Base-by-base conservation (phyloP, 805 yeast genomes). In the Kluyveromyces siamensis region DNA sequence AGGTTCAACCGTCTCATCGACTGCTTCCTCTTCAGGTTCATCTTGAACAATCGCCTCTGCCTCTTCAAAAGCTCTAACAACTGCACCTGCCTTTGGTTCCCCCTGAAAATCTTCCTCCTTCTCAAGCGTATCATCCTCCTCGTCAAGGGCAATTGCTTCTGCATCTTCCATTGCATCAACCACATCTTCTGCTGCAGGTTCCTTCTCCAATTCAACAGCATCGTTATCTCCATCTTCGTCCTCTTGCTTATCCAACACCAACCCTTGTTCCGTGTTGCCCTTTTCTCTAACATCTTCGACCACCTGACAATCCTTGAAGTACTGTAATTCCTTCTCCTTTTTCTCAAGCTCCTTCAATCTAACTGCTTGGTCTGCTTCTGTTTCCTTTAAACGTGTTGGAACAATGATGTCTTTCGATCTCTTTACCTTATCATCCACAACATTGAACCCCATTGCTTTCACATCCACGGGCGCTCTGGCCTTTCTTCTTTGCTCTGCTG, bases 331-430 rank as follows among this genome's bases (percentile, higher is more conserved):
- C 13, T 48, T 47, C 52, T 63, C 67, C 48, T 55, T 59, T 37
- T 40, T 40, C 42, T 52, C 54, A 44, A 64, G 40, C 38, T 57
- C 57, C 17, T 44, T 48, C 40, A 65, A 47, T 16, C 50, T 30
- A 35, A 44, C 43, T 16, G 45, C 48, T 48, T 65, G 69, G 45
- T 60, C 59, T 33, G 40, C 48, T 53, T 63, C 67, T 46, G 56
- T 62, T 16, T 59, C 54, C 19, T 52, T 50, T 41, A 65, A 45
- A 44, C 58, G 56, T 11, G 51, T 27, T 2, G 69, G 69, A 45
- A 65, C 61, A 13, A 52, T 52, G 18, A 65, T 62, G 48, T 65
- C 69, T 49, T 58, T 63, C 4, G 65, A 63, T 17, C 61, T 49
- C 35, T 52, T 56, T 13, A 56, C 45, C 1, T 49, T 39, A 18